Evolutionary conservation across 352 stramenopile genomes (phyloP).

Genomic region (Elongisporangium undulatum): DNA sequence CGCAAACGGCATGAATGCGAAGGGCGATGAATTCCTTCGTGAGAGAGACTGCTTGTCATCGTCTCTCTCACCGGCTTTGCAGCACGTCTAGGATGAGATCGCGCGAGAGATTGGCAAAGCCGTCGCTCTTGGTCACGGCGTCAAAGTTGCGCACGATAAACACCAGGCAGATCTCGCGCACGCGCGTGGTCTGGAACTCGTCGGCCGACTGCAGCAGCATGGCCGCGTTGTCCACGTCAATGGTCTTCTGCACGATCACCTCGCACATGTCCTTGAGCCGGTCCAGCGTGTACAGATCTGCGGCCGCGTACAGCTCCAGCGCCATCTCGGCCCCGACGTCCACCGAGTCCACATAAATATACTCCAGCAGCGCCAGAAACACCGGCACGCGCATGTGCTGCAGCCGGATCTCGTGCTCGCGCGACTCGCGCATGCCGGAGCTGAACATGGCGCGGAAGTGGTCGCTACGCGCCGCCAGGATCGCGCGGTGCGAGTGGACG

Average conservation of each 20-base stretch:
- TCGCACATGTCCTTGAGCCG: constrained; percentile 91
- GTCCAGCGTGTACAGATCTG: constrained; percentile 94
- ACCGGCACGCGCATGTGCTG: constrained; percentile 88
- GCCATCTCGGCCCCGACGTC: constrained; percentile 90
- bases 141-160: constrained; percentile 91
- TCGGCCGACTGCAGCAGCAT: constrained; percentile 82
- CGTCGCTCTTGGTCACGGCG: constrained; percentile 89
- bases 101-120: constrained; percentile 76
- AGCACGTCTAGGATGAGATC: constrained; percentile 89
- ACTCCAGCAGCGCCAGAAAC: constrained; percentile 95
- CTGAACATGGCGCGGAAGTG: constrained; percentile 94
- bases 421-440: constrained; percentile 92
- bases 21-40: neutral
- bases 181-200: constrained; percentile 72
- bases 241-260: constrained; percentile 88
- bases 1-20: constrained; percentile 9
- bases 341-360: constrained; percentile 96
- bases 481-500: constrained; percentile 85
- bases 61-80: constrained; percentile 66
- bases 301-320: constrained; percentile 92
- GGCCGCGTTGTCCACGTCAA: constrained; percentile 85
- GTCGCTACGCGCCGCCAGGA: constrained; percentile 92
- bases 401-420: constrained; percentile 85
- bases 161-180: constrained; percentile 86
- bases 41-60: constrained; percentile 6